Base-by-base conservation (phyloP, 352 stramenopile genomes). In the Phytophthora meadii region DNA sequence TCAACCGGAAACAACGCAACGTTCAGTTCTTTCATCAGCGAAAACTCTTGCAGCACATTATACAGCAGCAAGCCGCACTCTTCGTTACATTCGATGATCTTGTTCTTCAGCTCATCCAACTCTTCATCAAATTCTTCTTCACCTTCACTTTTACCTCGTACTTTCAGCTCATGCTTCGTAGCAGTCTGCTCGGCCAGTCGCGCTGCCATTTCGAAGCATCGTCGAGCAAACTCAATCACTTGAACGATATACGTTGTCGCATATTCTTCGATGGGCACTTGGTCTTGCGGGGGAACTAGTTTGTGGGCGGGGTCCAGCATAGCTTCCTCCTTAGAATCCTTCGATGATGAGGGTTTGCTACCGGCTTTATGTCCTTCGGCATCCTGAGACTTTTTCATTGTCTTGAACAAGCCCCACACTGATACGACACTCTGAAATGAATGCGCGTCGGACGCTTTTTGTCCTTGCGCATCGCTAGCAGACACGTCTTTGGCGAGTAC, bases 31-130 rank as follows among this genome's bases (percentile, higher is more conserved):
- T 81, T 83, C 54, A 90, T 61, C 40, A 80, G 40, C 0, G 79
- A 77, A 15, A 89, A 70, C 68, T 92, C 86, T 61, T 91, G 82
- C 4, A 93, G 45, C 4, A 91, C 60, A 25, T 83, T 90, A 68
- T 86, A 95, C n/a, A 93, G 37, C 32, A 95, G 28, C 32, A 93
- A 46, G 0, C 84, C 84, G n/a, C 77, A 77, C 48, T 95, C 84
- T 73, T 95, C 87, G 45, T 83, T 79, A 53, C 82, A 87, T 57
- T 90, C 83, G 5, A 91, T 68, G 9, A 82, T 57, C 14, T 58
- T 80, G 34, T 53, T 70, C 8, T 67, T 64, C 9, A 84, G 15
- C 9, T 76, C 63, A 6, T 80, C 61, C 11, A 82, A 42, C 24
- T 76, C 62, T 34, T 72, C 56, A 11, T 77, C 50, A 10, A 61